Percentiles rank a stretch among this genome's conserved stretches.
Evolutionary conservation across 1,284 basidiomycete species (phyloP).

Genomic region (Albatrellus sp.): DNA sequence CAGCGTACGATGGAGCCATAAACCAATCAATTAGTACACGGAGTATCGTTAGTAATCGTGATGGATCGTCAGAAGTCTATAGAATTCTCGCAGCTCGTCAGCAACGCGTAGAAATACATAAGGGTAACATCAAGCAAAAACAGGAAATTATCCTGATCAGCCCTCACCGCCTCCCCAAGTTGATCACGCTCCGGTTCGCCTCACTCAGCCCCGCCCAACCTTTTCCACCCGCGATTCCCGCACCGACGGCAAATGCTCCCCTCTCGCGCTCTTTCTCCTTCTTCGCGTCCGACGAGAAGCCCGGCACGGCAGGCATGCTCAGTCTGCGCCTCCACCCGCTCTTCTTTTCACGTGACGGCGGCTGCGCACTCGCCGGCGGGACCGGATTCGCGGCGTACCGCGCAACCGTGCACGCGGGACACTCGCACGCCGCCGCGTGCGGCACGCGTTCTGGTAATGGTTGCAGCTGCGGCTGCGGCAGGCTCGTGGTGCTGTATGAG

Average conservation of each 20-base stretch:
- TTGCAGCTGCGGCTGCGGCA: constrained; percentile 17
- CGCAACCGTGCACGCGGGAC: constrained; percentile 13
- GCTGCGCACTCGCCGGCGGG: constrained; percentile 19
- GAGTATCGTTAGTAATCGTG: no score
- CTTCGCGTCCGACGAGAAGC: constrained; percentile 31
- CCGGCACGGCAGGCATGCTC: constrained; percentile 60
- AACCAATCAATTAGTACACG: no score
- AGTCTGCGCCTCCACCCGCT: constrained; percentile 65
- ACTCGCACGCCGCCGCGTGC: constrained; percentile 9
- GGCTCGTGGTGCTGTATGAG: constrained; percentile 33
- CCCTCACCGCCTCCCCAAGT: constrained; percentile 9
- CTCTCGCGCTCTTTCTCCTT: constrained; percentile 10
- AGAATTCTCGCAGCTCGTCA: no score
- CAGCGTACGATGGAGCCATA: no score
- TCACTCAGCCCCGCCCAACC: constrained; percentile 5
- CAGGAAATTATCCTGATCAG: no score
- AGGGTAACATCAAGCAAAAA: no score
- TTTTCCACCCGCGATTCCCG: constrained; percentile 10
- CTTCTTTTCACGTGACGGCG: constrained; percentile 39
- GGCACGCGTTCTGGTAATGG: constrained; percentile 10
- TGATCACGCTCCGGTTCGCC: constrained; percentile 9
- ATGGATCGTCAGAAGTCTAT: no score
- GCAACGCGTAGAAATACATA: no score
- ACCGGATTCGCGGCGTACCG: constrained; percentile 20
- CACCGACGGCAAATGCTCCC: constrained; percentile 11